Percentiles rank a stretch among this genome's conserved stretches.
These are phyloP conservation scores for Xylariaceae sp. DNA, from an alignment of 2,329 filamentous ascomycete genomes.

Conservation along the genomic window DNA sequence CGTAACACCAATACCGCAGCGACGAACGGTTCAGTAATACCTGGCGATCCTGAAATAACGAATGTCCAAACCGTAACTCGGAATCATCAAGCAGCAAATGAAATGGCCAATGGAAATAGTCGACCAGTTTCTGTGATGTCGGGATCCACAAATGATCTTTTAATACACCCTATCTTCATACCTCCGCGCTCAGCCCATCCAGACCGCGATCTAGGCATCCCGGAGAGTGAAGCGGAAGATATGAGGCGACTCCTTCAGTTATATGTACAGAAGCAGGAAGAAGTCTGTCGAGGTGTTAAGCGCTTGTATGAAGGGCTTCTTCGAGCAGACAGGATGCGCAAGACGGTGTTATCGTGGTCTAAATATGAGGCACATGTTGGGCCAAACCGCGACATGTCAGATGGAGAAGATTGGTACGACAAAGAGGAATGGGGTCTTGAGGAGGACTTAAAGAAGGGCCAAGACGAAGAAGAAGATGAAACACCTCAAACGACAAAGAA, in stretches of 20 bases:
- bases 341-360: slow-evolving; percentile 74
- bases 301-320: slow-evolving; percentile 74
- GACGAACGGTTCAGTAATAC: slow-evolving; percentile 22
- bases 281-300: slow-evolving; percentile 74
- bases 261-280: slow-evolving; percentile 86
- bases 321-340: slow-evolving; percentile 73
- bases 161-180: slow-evolving; percentile 76
- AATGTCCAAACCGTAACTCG: slow-evolving; percentile 19
- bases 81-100: slow-evolving; percentile 25
- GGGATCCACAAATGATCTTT: slow-evolving; percentile 54
- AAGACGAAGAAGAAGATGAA: slow-evolving; percentile 83
- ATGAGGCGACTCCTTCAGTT: slow-evolving; percentile 74
- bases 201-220: slow-evolving; percentile 74
- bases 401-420: slow-evolving; percentile 91
- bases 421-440: slow-evolving; percentile 77
- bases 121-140: slow-evolving; percentile 44
- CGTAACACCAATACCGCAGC: slow-evolving; percentile 15
- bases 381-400: slow-evolving; percentile 75
- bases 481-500: slow-evolving; percentile 63
- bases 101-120: slow-evolving; percentile 28
- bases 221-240: slow-evolving; percentile 77
- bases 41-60: slow-evolving; percentile 28
- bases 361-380: slow-evolving; percentile 78
- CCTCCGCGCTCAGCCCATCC: slow-evolving; percentile 66
- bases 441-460: slow-evolving; percentile 79